Conservation (phyloP, 768 basidiomycete genomes). For the Paxillus rubicundulus region DNA sequence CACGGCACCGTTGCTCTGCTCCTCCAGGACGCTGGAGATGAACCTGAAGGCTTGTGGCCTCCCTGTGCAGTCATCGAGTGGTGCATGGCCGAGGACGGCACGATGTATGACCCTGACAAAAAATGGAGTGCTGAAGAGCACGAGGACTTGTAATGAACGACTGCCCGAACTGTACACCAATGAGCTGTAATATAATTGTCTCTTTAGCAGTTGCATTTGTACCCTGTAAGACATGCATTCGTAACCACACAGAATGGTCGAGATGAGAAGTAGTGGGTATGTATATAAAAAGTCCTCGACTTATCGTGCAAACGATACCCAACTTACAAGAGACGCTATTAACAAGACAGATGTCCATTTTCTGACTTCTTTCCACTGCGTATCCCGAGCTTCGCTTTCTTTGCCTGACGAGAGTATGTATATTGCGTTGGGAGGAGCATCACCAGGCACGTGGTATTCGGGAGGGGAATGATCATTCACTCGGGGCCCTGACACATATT, state of each 20-base stretch:
- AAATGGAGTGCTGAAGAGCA: constrained; percentile 21
- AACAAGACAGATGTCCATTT: constrained; percentile 31
- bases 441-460: background rate
- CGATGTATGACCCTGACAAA: constrained; percentile 31
- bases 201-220: background rate
- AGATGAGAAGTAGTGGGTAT: too few relatives aligned
- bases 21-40: constrained; percentile 63
- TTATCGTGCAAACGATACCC: constrained; percentile 27
- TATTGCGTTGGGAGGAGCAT: background rate
- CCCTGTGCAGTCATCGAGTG: constrained; percentile 56
- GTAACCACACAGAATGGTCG: background rate
- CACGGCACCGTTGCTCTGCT: constrained; percentile 71
- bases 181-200: background rate
- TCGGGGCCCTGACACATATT: background rate
- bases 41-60: constrained; percentile 56
- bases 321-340: constrained; percentile 22
- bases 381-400: constrained; percentile 12
- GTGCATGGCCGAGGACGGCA: constrained; percentile 63
- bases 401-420: background rate
- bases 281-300: background rate
- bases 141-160: constrained; percentile 1
- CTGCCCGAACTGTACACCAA: background rate
- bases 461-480: background rate
- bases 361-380: constrained; percentile 21
- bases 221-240: background rate